Conservation (phyloP, 2,329 filamentous ascomycete species). For the Aspergillaceae sp. region DNA sequence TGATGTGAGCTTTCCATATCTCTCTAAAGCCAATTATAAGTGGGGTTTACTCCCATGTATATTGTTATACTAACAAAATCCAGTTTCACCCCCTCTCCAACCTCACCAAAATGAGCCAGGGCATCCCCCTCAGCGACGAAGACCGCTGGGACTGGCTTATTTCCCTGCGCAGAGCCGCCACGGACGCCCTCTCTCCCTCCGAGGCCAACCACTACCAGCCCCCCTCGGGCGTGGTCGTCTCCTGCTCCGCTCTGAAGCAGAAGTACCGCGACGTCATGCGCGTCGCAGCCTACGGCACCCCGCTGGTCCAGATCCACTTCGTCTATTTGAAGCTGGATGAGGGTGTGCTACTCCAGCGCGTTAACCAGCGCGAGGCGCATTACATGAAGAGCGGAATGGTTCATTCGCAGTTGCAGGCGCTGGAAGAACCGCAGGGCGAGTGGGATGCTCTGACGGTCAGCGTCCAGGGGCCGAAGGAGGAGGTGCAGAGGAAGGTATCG, state of each 20-base stretch:
- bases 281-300: conserved; percentile 66
- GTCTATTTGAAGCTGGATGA: conserved; percentile 79
- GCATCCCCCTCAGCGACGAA: conserved; percentile 76
- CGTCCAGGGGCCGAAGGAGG: conserved; percentile 43
- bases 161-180: conserved; percentile 56
- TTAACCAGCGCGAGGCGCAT: conserved; percentile 66
- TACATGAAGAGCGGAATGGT: conserved; percentile 98
- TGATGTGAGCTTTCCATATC: conserved; percentile 48
- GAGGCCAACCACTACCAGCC: conserved; percentile 38
- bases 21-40: background rate
- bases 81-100: conserved; percentile 54
- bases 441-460: conserved; percentile 64
- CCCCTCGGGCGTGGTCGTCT: conserved; percentile 74
- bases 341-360: conserved; percentile 64
- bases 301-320: conserved; percentile 74
- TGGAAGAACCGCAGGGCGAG: conserved; percentile 76
- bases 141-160: conserved; percentile 98
- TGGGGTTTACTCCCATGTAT: no score
- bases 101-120: conserved; percentile 81
- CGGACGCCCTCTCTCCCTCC: conserved; percentile 42
- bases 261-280: conserved; percentile 93
- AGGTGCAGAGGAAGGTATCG: conserved; percentile 55
- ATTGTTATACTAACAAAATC: background rate
- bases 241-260: conserved; percentile 90
- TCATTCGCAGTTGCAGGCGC: conserved; percentile 74